Conservation (phyloP, 768 basidiomycete species). For the Leccinum ochraceum region DNA sequence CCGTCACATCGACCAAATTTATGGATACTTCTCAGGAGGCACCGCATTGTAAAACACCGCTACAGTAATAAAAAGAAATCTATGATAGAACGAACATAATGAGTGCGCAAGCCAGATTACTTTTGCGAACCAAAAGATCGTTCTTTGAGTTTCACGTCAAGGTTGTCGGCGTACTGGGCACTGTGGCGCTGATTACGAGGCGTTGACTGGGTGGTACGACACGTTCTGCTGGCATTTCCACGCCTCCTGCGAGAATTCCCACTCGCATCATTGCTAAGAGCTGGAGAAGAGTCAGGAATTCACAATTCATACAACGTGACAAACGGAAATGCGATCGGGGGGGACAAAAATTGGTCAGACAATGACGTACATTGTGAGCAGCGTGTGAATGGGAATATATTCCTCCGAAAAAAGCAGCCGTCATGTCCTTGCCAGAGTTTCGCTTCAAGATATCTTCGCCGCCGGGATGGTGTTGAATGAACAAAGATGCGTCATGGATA, state of each 20-base stretch:
- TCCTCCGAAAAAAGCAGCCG: slow-evolving; percentile 84
- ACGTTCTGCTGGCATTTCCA: slow-evolving; percentile 49
- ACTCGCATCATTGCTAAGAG: slow-evolving; percentile 79
- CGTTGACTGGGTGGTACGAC: slow-evolving; percentile 48
- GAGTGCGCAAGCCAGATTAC: background rate
- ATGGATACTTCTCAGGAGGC: background rate
- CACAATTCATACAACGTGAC: background rate
- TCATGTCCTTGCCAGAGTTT: slow-evolving; percentile 79
- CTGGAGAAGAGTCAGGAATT: slow-evolving; percentile 26
- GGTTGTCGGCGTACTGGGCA: slow-evolving; percentile 6
- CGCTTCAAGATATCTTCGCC: slow-evolving; percentile 58
- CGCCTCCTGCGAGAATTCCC: slow-evolving; percentile 64
- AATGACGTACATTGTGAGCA: slow-evolving; percentile 64
- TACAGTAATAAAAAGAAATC: slow-evolving; percentile 5
- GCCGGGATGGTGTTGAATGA: slow-evolving; percentile 79
- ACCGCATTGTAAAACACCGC: background rate
- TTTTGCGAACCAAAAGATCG: background rate
- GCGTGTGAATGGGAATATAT: slow-evolving; percentile 82
- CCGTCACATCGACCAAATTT: background rate
- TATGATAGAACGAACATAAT: slow-evolving; percentile 19
- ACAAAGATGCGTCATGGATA: slow-evolving; percentile 80
- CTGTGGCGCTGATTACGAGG: slow-evolving; percentile 32
- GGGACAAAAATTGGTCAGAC: background rate
- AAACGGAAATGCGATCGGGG: slow-evolving; percentile 8
- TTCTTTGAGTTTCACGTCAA: background rate